Percentiles rank a stretch among this genome's conserved stretches.
These are phyloP conservation scores for Taiozyma onychis DNA, from an alignment of 1,139 yeast species.

Conservation along the genomic window DNA sequence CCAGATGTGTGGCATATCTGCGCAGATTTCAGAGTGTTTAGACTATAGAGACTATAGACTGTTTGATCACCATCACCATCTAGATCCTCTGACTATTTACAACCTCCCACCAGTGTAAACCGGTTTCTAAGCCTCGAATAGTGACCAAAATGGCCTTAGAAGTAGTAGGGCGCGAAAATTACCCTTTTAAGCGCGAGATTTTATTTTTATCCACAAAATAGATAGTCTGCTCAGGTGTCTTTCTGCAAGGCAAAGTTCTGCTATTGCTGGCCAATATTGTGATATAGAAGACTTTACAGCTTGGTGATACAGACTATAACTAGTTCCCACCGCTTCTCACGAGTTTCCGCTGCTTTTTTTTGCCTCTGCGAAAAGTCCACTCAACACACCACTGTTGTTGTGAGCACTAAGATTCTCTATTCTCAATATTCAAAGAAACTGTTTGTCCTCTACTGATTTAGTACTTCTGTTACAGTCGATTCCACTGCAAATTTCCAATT, in stretches of 20 bases:
- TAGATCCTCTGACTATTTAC: not conserved
- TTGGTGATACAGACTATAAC: not conserved
- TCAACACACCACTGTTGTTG: not conserved
- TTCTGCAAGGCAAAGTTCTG: not conserved
- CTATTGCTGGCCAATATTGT: not conserved
- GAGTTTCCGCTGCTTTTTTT: not conserved
- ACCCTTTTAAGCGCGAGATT: not conserved
- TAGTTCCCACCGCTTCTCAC: not conserved
- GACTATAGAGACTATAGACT: not conserved
- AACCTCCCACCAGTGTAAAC: not conserved
- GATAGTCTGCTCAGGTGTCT: not conserved
- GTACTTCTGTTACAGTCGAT: not conserved
- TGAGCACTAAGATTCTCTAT: not conserved
- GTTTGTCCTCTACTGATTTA: not conserved
- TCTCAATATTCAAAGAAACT: not conserved
- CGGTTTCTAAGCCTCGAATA: not conserved
- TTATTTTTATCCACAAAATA: not conserved
- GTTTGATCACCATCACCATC: not conserved
- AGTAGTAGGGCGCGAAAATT: not conserved
- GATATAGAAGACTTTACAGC: not conserved
- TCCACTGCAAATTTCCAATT: not conserved
- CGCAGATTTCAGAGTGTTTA: conserved; percentile 40
- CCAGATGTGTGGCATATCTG: conserved; percentile 84
- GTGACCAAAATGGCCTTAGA: not conserved
- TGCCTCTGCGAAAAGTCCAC: not conserved